phyloP scores from a whole-genome alignment of 805 yeast genomes.

The Ogataea wickerhamii region DNA sequence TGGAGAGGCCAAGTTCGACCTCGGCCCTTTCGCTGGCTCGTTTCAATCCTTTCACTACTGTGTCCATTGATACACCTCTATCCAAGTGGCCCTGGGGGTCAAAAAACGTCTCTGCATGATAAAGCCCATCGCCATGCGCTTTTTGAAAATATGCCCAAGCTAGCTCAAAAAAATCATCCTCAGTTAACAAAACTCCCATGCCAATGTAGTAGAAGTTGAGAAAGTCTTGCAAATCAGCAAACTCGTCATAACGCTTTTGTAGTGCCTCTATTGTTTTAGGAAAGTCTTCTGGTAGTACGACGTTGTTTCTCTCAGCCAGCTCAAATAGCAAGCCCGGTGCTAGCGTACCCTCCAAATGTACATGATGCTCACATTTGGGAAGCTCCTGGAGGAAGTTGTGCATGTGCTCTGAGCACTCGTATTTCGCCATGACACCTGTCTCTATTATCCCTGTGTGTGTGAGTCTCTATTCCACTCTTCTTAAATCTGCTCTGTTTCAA shows the following conservation, averaged over 20 bases:
- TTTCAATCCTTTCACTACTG: constrained; percentile 62
- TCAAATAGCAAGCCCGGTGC: constrained; percentile 42
- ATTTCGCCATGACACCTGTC: constrained; percentile 13
- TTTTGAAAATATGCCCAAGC: constrained; percentile 70
- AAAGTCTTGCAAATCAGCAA: constrained; percentile 72
- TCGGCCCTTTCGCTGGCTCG: constrained; percentile 66
- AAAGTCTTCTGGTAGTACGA: constrained; percentile 57
- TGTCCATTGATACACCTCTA: constrained; percentile 56
- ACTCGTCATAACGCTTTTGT: constrained; percentile 54
- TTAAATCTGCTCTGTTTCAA: too few relatives aligned
- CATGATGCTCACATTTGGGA: constrained; percentile 54
- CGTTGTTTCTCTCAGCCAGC: constrained; percentile 61
- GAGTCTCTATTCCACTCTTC: too few relatives aligned
- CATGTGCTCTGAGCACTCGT: constrained; percentile 37
- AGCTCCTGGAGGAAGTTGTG: constrained; percentile 57
- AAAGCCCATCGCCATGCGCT: constrained; percentile 55
- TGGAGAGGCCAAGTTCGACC: constrained; percentile 55
- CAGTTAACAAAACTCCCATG: constrained; percentile 65
- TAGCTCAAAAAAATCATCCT: constrained; percentile 70
- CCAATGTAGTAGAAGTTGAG: constrained; percentile 78
- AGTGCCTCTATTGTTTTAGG: constrained; percentile 59
- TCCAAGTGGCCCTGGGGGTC: constrained; percentile 84
- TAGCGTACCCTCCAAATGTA: constrained; percentile 1
- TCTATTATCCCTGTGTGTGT: background rate
- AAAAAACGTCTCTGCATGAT: constrained; percentile 73